Conservation (phyloP, 108 stramenopile genomes). For the Mayamaea pseudoterrestris region DNA sequence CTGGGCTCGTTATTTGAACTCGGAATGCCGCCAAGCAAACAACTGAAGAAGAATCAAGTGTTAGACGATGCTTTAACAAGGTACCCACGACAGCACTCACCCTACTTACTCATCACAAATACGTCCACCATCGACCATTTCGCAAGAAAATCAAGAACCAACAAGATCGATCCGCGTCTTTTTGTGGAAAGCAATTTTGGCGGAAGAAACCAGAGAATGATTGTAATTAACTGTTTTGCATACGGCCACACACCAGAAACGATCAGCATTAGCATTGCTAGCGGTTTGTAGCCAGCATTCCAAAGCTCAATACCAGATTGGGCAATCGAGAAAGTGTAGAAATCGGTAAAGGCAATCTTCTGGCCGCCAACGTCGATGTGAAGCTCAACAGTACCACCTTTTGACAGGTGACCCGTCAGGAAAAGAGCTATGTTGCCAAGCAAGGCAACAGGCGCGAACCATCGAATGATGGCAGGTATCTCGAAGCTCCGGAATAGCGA, state of each 20-base stretch:
- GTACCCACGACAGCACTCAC: neutral
- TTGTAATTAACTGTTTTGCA: slow-evolving; percentile 48
- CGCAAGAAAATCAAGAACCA: slow-evolving; percentile 63
- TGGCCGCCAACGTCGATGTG: slow-evolving; percentile 44
- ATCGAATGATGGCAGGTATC: slow-evolving; percentile 31
- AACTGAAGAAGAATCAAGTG: too few relatives aligned
- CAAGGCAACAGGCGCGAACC: slow-evolving; percentile 43
- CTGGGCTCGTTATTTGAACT: slow-evolving; percentile 51
- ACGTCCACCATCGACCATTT: slow-evolving; percentile 68
- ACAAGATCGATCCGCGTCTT: slow-evolving; percentile 37
- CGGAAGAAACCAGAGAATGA: slow-evolving; percentile 60
- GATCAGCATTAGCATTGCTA: slow-evolving; percentile 41
- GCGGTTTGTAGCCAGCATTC: slow-evolving; percentile 5
- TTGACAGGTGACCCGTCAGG: slow-evolving; percentile 53
- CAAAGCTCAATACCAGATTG: slow-evolving; percentile 46
- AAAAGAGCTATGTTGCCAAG: slow-evolving; percentile 64
- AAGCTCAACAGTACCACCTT: slow-evolving; percentile 59
- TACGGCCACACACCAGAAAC: slow-evolving; percentile 83
- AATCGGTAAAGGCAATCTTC: slow-evolving; percentile 19
- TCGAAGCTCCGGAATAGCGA: slow-evolving; percentile 35
- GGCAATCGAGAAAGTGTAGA: slow-evolving; percentile 63
- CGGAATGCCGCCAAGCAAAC: slow-evolving; percentile 59
- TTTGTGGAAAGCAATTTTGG: slow-evolving; percentile 25
- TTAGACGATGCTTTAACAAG: too few relatives aligned
- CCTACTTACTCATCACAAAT: slow-evolving; percentile 44